Base-by-base conservation (phyloP, 495 filamentous ascomycete genomes). In the Tuber umbilicatum region DNA sequence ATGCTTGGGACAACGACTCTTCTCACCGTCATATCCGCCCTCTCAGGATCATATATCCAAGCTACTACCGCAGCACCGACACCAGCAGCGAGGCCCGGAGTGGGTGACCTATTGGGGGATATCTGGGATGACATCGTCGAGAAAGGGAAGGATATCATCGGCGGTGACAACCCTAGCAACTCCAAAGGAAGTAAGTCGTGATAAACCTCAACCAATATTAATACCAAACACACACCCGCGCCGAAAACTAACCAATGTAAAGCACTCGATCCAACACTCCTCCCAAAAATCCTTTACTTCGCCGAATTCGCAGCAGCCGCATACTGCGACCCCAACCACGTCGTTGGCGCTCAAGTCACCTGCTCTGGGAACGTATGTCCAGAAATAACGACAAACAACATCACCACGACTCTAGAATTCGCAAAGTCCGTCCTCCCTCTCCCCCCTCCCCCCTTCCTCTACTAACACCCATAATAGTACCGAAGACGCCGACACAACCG, bases 401-500 rank as follows among this genome's bases (percentile, higher is more conserved):
- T 40, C 37, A 75, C 38, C n/a, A 68, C 23, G 55, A 39, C 47
- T 23, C 43, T 60, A 7, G 40, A 60, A 60, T 23, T 75, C 69
- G 55, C 74, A 73, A 69, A 75, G 70, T 75, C 43, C 41, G 45
- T 40, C 64, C 43, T 35, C 5, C 68, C 12, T 19, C 35, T n/a
- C 31, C 67, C 1, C 40, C 3, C 3, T 27, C 2, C 35, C 31
- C 19, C 35, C 40, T 4, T 14, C 27, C 5, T 39, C 27, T 39
- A 38, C 68, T 69, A 41, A 73, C 39, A 73, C 0, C 21, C 41
- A 19, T 9, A 35, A 38, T 43, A 70, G 68, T 12, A 70, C 69
- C 60, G 19, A 70, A 41, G 68, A 70, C 41, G 21, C 68, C 35
- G 69, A 68, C 50, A 87, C 87, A n/a, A 86, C 89, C 17, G 92